A percentile compares a stretch with the other conserved stretches of the same genome.
phyloP scores from a whole-genome alignment of 352 stramenopile species.

The Pythium dissotocum region DNA sequence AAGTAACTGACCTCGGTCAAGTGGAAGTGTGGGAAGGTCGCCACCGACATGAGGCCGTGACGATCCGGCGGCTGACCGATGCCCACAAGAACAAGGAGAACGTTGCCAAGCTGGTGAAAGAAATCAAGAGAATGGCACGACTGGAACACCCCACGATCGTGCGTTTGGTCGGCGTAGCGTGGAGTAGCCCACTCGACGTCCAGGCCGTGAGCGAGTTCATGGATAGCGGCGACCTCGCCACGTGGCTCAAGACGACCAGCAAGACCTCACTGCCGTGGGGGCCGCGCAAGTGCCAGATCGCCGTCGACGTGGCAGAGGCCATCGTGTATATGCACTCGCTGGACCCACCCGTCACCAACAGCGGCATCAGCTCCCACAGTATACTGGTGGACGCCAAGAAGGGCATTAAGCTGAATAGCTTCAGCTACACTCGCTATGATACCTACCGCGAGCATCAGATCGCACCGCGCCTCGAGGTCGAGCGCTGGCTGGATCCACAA shows the following conservation, averaged over 20 bases:
- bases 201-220: background rate
- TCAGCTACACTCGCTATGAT: background rate
- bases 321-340: background rate
- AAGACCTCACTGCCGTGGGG: background rate
- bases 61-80: too few relatives aligned
- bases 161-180: constrained; percentile 23
- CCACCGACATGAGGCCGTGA: too few relatives aligned
- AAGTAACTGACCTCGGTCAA: too few relatives aligned
- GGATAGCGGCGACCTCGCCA: background rate
- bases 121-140: background rate
- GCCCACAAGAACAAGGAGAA: too few relatives aligned
- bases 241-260: background rate
- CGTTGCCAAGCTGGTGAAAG: background rate
- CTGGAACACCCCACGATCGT: constrained; percentile 14
- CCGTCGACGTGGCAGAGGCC: background rate
- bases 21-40: too few relatives aligned
- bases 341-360: background rate
- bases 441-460: background rate
- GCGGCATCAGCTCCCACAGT: background rate
- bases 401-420: background rate
- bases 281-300: background rate
- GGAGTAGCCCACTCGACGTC: background rate
- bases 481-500: too few relatives aligned
- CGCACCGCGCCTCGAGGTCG: too few relatives aligned
- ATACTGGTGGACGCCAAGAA: background rate